Conservation (phyloP, 2,329 filamentous ascomycete genomes). For the Meredithiella fracta region DNA sequence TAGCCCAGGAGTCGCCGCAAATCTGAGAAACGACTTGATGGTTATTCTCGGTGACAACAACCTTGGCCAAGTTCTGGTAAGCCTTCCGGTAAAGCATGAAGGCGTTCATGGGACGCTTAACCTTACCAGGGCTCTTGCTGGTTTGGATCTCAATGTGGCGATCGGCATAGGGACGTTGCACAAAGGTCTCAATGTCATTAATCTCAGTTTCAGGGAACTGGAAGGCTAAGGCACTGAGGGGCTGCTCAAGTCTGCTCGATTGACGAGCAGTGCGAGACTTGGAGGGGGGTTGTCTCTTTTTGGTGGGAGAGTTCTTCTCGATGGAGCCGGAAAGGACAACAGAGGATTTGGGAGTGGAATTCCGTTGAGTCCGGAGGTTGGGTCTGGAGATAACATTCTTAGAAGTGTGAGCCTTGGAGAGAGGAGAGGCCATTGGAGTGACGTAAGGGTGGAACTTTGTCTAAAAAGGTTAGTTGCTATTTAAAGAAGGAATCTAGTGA, state of each 20-base stretch:
- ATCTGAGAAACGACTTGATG: constrained; percentile 82
- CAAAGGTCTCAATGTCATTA: constrained; percentile 65
- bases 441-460: constrained; percentile 6
- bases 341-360: constrained; percentile 1
- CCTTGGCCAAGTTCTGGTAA: constrained; percentile 73
- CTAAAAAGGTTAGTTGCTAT: background rate
- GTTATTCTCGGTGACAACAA: constrained; percentile 69
- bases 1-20: constrained; percentile 72
- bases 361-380: constrained; percentile 6
- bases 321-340: constrained; percentile 5
- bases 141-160: constrained; percentile 52
- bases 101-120: constrained; percentile 89
- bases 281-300: constrained; percentile 20
- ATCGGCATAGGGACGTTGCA: constrained; percentile 50
- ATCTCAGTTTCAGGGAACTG: constrained; percentile 45
- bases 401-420: background rate
- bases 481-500: background rate
- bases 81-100: constrained; percentile 97
- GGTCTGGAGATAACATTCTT: constrained; percentile 6
- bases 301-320: constrained; percentile 15
- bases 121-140: constrained; percentile 53
- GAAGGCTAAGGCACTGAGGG: constrained; percentile 55
- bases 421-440: constrained; percentile 12
- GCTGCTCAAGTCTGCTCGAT: constrained; percentile 36
- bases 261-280: constrained; percentile 19